Conservation (phyloP, 305 asterid genomes). For the Fraxinus ornus region DNA sequence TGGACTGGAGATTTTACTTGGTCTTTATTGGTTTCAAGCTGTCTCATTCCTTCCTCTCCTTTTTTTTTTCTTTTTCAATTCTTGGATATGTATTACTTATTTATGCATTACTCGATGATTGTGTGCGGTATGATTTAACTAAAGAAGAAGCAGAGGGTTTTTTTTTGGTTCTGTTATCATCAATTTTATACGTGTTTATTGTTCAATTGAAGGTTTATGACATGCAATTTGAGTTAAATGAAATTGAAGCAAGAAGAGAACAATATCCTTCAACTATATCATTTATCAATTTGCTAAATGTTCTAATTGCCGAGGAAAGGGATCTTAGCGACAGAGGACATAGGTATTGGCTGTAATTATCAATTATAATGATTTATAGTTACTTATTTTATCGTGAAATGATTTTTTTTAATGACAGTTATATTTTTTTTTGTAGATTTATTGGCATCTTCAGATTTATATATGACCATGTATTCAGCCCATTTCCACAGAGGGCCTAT, state of each 20-base stretch:
- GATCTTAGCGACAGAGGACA: constrained; percentile 83
- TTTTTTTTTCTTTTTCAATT: constrained; percentile 3
- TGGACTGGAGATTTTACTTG: constrained; percentile 1
- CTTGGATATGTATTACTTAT: neutral
- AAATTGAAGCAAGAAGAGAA: constrained; percentile 96
- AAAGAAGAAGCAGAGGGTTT: constrained; percentile 11
- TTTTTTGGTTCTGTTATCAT: constrained; percentile 7
- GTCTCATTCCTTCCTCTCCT: neutral
- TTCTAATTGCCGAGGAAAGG: constrained; percentile 80
- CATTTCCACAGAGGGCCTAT: constrained; percentile 95
- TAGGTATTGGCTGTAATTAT: constrained; percentile 49
- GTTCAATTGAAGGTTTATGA: constrained; percentile 76
- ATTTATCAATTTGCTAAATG: constrained; percentile 72
- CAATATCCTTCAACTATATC: constrained; percentile 95
- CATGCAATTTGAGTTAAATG: constrained; percentile 93
- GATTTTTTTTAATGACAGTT: constrained; percentile 19
- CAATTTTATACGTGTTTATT: neutral
- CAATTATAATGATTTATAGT: neutral
- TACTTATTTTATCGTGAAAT: constrained; percentile 15
- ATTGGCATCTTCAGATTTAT: constrained; percentile 93
- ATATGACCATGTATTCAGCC: constrained; percentile 90
- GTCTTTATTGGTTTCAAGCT: neutral
- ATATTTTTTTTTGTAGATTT: constrained; percentile 47
- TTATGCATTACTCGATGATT: neutral
- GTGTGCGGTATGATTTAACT: neutral